phyloP scores from a whole-genome alignment of 306 rosid species.

The Gastrolobium bilobum region DNA sequence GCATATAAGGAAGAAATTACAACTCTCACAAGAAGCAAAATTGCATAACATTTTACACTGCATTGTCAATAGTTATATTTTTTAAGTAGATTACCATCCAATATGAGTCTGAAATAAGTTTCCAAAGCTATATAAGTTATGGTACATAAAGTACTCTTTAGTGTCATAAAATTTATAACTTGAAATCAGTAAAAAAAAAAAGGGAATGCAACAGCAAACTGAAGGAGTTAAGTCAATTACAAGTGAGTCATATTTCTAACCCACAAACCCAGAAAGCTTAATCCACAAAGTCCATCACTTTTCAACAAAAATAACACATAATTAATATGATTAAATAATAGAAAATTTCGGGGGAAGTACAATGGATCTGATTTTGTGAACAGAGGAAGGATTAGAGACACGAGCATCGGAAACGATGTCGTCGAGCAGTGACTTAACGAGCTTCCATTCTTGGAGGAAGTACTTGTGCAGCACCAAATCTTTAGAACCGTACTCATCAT shows the following conservation, averaged over 20 bases:
- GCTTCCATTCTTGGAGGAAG: slow-evolving; percentile 94
- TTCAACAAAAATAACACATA: not conserved
- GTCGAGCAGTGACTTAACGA: slow-evolving; percentile 74
- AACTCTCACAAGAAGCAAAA: slow-evolving; percentile 4
- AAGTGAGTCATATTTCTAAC: not conserved
- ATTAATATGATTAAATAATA: not conserved
- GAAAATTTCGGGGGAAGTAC: slow-evolving; percentile 54
- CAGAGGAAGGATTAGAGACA: slow-evolving; percentile 71
- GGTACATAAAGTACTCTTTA: not conserved
- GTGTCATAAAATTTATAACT: slow-evolving; percentile 8
- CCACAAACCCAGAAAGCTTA: not conserved
- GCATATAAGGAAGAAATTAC: slow-evolving; percentile 40
- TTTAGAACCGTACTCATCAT: slow-evolving; percentile 81
- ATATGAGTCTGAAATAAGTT: not conserved
- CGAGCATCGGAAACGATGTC: slow-evolving; percentile 75
- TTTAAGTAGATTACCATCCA: slow-evolving; percentile 1
- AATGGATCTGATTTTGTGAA: slow-evolving; percentile 87
- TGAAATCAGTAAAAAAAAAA: not conserved
- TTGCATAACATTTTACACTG: not conserved
- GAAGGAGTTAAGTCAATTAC: not conserved
- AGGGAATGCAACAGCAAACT: slow-evolving; percentile 15
- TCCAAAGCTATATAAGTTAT: not conserved
- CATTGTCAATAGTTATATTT: not conserved
- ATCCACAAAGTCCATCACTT: slow-evolving; percentile 10
- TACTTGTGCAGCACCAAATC: slow-evolving; percentile 86